phyloP scores from a whole-genome alignment of 164 flowering plant species.

The Vitis labrusca region DNA sequence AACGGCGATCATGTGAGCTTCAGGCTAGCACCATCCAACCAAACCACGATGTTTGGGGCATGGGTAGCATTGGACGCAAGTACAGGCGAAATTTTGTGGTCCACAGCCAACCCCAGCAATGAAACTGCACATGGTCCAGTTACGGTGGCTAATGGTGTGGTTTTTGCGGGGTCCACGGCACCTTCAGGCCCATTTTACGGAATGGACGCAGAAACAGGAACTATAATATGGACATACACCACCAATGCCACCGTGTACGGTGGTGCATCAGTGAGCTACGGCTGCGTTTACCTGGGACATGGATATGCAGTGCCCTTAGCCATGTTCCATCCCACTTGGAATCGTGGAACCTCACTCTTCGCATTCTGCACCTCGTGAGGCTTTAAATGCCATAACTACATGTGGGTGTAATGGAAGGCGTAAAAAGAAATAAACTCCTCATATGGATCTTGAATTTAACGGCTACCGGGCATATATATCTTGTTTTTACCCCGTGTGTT shows the following conservation, averaged over 20 bases:
- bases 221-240: conserved; percentile 35
- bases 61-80: conserved; percentile 58
- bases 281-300: conserved; percentile 45
- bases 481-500: no score
- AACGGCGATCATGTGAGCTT: conserved; percentile 26
- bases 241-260: conserved; percentile 57
- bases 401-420: no score
- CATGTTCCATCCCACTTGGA: conserved; percentile 27
- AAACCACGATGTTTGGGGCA: conserved; percentile 41
- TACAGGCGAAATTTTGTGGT: conserved; percentile 42
- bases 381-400: no score
- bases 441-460: no score
- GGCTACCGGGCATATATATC: no score
- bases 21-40: conserved; percentile 40
- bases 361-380: conserved; percentile 30
- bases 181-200: conserved; percentile 43
- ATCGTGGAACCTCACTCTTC: conserved; percentile 39
- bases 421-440: no score
- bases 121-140: conserved; percentile 37
- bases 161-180: conserved; percentile 44
- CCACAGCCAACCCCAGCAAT: conserved; percentile 47
- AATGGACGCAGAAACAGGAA: conserved; percentile 41
- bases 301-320: conserved; percentile 38
- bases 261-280: conserved; percentile 41
- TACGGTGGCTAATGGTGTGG: conserved; percentile 43